A percentile compares a stretch with the other conserved stretches of the same genome.
These are phyloP conservation scores for Saccharum spontaneum DNA, from an alignment of 176 grass and related monocot species.

Conservation along the genomic window DNA sequence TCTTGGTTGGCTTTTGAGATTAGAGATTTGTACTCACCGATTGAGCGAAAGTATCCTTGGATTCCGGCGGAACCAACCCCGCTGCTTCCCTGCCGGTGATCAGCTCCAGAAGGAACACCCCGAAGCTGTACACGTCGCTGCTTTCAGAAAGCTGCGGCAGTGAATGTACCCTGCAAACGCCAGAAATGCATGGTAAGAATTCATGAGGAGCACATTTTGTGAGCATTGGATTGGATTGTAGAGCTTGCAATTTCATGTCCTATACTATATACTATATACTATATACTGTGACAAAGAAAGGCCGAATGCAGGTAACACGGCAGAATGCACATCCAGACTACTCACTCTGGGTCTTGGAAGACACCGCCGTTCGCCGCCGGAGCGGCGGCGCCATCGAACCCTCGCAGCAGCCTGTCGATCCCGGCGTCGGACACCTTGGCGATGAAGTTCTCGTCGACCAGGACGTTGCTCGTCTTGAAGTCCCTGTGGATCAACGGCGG, in stretches of 20 bases:
- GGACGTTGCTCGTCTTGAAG: constrained; percentile 90
- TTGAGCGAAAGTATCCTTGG: constrained; percentile 37
- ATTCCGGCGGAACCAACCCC: constrained; percentile 39
- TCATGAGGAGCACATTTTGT: neutral
- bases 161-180: constrained; percentile 42
- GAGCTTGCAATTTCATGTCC: neutral
- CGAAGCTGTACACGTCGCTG: constrained; percentile 91
- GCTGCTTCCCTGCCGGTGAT: constrained; percentile 67
- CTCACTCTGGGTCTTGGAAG: constrained; percentile 80
- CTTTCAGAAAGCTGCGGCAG: constrained; percentile 57
- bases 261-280: neutral
- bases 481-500: constrained; percentile 76
- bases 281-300: neutral
- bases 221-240: neutral
- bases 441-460: constrained; percentile 98
- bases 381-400: constrained; percentile 26
- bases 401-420: constrained; percentile 55
- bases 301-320: neutral
- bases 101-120: constrained; percentile 85
- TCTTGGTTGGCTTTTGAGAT: neutral
- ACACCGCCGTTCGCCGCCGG: constrained; percentile 26
- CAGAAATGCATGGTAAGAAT: neutral
- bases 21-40: constrained; percentile 40
- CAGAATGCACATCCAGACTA: neutral
- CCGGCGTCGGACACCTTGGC: constrained; percentile 86